Percentiles rank a stretch among this genome's conserved stretches.
Evolutionary conservation across 306 rosid genomes (phyloP).

Genomic region (Pyrus communis): DNA sequence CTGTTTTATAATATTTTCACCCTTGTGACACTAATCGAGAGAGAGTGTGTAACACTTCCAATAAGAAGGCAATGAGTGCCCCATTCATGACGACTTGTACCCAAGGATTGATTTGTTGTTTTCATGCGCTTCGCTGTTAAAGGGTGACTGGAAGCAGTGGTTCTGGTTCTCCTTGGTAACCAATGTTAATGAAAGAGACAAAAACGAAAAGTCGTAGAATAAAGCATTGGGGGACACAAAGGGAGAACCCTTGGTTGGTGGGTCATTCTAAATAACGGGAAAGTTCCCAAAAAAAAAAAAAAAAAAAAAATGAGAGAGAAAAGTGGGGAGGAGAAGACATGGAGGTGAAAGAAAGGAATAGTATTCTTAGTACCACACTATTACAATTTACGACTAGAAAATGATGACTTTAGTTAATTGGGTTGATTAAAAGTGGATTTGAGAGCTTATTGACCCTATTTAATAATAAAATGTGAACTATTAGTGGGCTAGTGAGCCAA

Average conservation of each 20-base stretch:
- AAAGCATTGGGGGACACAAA: background rate
- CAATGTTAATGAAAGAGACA: slow-evolving; percentile 7
- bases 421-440: background rate
- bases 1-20: no score
- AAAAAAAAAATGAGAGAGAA: background rate
- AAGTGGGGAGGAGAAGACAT: background rate
- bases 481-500: background rate
- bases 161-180: background rate
- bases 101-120: background rate
- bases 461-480: background rate
- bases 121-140: background rate
- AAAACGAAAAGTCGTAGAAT: slow-evolving; percentile 4
- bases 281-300: slow-evolving; percentile 10
- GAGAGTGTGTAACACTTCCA: background rate
- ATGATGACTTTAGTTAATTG: background rate
- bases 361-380: background rate
- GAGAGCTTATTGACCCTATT: background rate
- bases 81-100: background rate
- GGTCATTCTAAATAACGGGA: slow-evolving; percentile 7
- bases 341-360: slow-evolving; percentile 10
- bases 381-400: background rate
- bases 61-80: background rate
- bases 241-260: slow-evolving; percentile 1
- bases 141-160: background rate
- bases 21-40: no score